Conservation (phyloP, 306 rosid genomes). For the Casuarina equisetifolia region DNA sequence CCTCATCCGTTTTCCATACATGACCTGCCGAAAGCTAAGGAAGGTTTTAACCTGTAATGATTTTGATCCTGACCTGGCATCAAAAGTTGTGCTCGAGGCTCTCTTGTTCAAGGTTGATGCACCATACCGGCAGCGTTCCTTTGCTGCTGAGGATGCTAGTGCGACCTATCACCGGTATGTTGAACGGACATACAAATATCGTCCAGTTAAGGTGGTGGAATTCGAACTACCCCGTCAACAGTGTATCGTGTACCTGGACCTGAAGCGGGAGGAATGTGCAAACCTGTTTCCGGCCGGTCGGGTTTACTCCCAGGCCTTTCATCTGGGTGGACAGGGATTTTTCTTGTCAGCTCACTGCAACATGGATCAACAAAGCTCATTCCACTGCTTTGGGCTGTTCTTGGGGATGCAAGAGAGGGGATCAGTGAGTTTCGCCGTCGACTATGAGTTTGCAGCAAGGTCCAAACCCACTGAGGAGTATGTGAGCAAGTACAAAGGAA, state of each 20-base stretch:
- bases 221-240: constrained; percentile 34
- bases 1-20: constrained; percentile 51
- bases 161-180: constrained; percentile 32
- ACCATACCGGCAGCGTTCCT: constrained; percentile 30
- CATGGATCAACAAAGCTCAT: constrained; percentile 46
- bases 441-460: constrained; percentile 48
- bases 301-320: constrained; percentile 39
- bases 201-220: constrained; percentile 49
- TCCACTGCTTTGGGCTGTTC: constrained; percentile 42
- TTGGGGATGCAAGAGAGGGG: constrained; percentile 46
- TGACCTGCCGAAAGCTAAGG: constrained; percentile 48
- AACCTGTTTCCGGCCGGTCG: constrained; percentile 39
- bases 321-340: constrained; percentile 41
- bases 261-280: constrained; percentile 45
- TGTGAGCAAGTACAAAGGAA: constrained; percentile 33
- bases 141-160: constrained; percentile 31
- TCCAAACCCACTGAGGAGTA: constrained; percentile 37
- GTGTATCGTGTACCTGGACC: constrained; percentile 45
- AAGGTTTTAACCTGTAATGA: constrained; percentile 42
- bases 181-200: constrained; percentile 42
- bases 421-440: constrained; percentile 27
- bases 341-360: constrained; percentile 54
- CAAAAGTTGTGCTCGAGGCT: constrained; percentile 53
- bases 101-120: constrained; percentile 50
- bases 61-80: constrained; percentile 37